Conservation (phyloP, 495 filamentous ascomycete species). For the Aspergillus ellipticus region DNA sequence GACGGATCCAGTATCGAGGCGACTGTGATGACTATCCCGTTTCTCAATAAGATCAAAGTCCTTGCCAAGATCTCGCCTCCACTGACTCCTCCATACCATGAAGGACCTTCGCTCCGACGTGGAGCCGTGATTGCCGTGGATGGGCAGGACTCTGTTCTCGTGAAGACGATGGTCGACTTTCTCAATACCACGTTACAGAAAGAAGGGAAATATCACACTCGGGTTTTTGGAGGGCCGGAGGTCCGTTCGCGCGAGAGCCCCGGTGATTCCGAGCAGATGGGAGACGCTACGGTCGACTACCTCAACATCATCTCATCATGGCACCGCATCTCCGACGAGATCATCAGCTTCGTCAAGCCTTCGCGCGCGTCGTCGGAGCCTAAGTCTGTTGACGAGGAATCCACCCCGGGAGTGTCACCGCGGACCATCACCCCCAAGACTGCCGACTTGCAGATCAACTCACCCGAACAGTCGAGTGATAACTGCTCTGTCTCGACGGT, state of each 20-base stretch:
- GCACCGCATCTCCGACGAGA: conserved; percentile 66
- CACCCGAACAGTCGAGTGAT: conserved; percentile 27
- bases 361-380: conserved; percentile 13
- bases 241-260: conserved; percentile 26
- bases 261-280: conserved; percentile 32
- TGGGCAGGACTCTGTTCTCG: conserved; percentile 55
- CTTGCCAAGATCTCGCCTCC: conserved; percentile 67
- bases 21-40: conserved; percentile 71
- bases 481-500: conserved; percentile 28
- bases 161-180: conserved; percentile 54
- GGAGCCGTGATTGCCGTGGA: conserved; percentile 83
- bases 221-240: conserved; percentile 48
- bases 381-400: conserved; percentile 18
- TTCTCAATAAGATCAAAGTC: conserved; percentile 65
- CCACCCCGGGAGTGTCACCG: conserved; percentile 27
- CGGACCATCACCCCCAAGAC: conserved; percentile 36
- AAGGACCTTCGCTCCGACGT: conserved; percentile 45
- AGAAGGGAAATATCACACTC: conserved; percentile 56
- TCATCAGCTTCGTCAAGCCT: conserved; percentile 58
- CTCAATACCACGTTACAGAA: conserved; percentile 58
- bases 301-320: conserved; percentile 65
- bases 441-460: conserved; percentile 27
- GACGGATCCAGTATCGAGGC: conserved; percentile 53
- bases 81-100: conserved; percentile 42
- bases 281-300: conserved; percentile 57